Conservation (phyloP, 176 grass and related monocot genomes). For the Eragrostis curvula region DNA sequence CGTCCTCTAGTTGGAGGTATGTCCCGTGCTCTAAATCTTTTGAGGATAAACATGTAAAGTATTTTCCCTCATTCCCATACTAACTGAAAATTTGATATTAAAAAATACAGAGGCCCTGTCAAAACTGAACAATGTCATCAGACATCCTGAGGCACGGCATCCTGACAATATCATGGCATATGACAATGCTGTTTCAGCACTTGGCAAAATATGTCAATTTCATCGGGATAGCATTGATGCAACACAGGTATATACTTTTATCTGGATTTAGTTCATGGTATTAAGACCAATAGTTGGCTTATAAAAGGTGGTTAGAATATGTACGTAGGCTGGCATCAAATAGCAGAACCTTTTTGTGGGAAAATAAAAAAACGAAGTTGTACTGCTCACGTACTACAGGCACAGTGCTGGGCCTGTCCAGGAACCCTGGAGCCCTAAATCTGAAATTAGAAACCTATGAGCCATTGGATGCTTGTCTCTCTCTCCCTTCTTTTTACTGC, state of each 20-base stretch:
- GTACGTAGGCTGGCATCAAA: not conserved
- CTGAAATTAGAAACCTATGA: not conserved
- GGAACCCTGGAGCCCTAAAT: not conserved
- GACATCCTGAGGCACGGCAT: slow-evolving; percentile 74
- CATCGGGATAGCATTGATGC: slow-evolving; percentile 86
- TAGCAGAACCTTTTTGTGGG: not conserved
- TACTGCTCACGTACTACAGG: not conserved
- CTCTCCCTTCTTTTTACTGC: not conserved
- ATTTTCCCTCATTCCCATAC: slow-evolving; percentile 11
- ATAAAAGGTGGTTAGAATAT: not conserved
- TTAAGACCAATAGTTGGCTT: not conserved
- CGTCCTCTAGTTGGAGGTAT: slow-evolving; percentile 94
- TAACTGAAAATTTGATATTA: slow-evolving; percentile 1
- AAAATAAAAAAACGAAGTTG: not conserved
- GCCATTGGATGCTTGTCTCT: not conserved
- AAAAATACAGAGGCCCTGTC: slow-evolving; percentile 78
- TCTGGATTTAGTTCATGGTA: not conserved
- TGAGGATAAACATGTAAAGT: not conserved
- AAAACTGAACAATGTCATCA: slow-evolving; percentile 89
- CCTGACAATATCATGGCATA: slow-evolving; percentile 94
- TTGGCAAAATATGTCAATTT: slow-evolving; percentile 95
- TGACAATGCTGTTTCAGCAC: slow-evolving; percentile 94
- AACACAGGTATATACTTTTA: slow-evolving; percentile 61
- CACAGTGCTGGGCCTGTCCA: not conserved
- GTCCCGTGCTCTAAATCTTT: not conserved